phyloP scores from a whole-genome alignment of 1,284 basidiomycete species.

The Ustilago vetiveriae region DNA sequence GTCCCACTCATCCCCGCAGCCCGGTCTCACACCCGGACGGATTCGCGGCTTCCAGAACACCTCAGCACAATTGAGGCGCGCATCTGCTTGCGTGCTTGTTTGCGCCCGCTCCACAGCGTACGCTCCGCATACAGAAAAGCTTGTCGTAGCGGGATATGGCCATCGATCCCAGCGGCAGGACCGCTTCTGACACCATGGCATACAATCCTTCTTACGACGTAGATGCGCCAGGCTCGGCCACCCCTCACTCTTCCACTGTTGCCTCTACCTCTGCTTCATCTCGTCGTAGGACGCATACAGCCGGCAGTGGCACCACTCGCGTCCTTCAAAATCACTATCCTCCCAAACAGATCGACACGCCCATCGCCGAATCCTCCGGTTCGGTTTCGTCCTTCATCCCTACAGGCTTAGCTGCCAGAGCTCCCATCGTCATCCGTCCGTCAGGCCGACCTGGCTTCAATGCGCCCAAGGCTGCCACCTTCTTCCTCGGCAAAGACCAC shows the following conservation, averaged over 20 bases:
- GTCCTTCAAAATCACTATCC: conserved; percentile 39
- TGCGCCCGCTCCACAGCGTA: too few relatives aligned
- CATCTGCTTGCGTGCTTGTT: too few relatives aligned
- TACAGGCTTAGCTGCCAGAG: conserved; percentile 19
- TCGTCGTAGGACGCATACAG: conserved; percentile 8
- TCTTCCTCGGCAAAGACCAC: conserved; percentile 64
- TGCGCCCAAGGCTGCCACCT: conserved; percentile 51
- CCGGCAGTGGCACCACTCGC: conserved; percentile 11
- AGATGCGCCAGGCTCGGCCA: conserved; percentile 3
- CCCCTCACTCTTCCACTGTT: conserved; percentile 19
- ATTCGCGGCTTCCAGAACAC: too few relatives aligned
- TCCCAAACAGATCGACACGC: conserved; percentile 25
- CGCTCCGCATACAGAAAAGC: too few relatives aligned
- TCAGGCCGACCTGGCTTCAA: conserved; percentile 44
- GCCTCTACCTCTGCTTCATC: conserved; percentile 1
- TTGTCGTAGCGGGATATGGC: conserved; percentile 24
- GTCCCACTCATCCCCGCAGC: too few relatives aligned
- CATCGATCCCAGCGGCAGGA: conserved; percentile 10
- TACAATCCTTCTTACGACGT: not conserved
- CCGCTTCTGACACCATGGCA: conserved; percentile 8
- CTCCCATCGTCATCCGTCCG: conserved; percentile 42
- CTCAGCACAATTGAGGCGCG: too few relatives aligned
- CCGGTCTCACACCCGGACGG: too few relatives aligned
- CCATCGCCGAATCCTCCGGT: not conserved
- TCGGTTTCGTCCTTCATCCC: conserved; percentile 8